Base-by-base conservation (phyloP, 2,329 filamentous ascomycete genomes). In the Fusarium pininemorale region DNA sequence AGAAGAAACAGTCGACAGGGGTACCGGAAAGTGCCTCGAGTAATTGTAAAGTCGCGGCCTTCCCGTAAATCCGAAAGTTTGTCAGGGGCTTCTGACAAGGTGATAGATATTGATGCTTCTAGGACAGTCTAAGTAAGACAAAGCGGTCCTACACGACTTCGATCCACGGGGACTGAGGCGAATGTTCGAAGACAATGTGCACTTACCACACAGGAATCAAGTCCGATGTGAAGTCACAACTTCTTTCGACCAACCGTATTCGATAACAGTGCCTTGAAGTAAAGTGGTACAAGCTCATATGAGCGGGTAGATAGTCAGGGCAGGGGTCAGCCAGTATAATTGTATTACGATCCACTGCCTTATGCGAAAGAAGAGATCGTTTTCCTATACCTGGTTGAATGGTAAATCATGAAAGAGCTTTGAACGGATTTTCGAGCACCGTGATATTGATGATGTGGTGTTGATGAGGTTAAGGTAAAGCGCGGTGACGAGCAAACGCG, bases 261-360 rank as follows among this genome's bases (percentile, higher is more conserved):
- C 44, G 48, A 42, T 37, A 37, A 48, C 28, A 54, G 56, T 38
- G 32, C 39, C 47, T 62, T 62, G 42, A 54, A 56, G 37, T 44
- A 60, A 67, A 37, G 70, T 72, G 50, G 54, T 66, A 75, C 75
- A 65, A 65, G 53, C 66, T 44, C 65, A 75, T 71, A 67, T 72
- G 68, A 63, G 42, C 20, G 69, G 58, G 22, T 58, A 55, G 58
- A 41, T 39, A 69, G 56, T 59, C 38, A 63, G 47, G 16, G 18
- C 44, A 59, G 50, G 44, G 50, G 54, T 57, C 45, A 53, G 69
- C 42, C 69, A 61, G 62, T 63, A 54, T 61, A 58, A 20, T 41
- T n/a, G 70, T 72, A 60, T 26, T 26, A 76, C 56, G 50, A 35
- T 59, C 37, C 72, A 75, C 62, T 22, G 42, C 55, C 70, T 72